phyloP scores from a whole-genome alignment of 805 yeast genomes.

The Myxozyma kluyveri region DNA sequence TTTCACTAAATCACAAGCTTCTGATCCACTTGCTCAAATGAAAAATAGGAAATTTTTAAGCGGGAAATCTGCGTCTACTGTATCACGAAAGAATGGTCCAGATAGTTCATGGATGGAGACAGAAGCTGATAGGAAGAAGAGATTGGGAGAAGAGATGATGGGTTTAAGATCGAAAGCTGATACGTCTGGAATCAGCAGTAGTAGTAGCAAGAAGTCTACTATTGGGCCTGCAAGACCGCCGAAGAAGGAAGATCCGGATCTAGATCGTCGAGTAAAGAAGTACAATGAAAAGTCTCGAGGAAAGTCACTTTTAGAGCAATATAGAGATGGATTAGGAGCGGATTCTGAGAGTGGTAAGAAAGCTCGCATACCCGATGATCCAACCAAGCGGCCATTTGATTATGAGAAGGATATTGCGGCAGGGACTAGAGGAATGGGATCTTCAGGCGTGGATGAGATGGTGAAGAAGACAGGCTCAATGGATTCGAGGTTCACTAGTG shows the following conservation, averaged over 20 bases:
- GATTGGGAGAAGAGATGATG: constrained; percentile 32
- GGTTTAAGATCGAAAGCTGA: constrained; percentile 14
- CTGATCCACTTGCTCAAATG: constrained; percentile 24
- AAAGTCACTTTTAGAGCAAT: constrained; percentile 24
- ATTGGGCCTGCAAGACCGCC: constrained; percentile 10
- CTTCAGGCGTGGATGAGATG: constrained; percentile 17
- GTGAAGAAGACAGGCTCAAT: constrained; percentile 23
- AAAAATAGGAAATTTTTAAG: constrained; percentile 22
- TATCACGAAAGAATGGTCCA: constrained; percentile 4
- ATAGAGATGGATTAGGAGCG: constrained; percentile 13
- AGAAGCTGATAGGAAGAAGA: constrained; percentile 26
- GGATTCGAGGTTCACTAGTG: constrained; percentile 27
- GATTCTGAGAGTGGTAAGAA: constrained; percentile 4
- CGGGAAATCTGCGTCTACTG: constrained; percentile 13
- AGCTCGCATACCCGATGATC: constrained; percentile 18
- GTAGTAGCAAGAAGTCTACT: constrained; percentile 1
- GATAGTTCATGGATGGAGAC: constrained; percentile 29
- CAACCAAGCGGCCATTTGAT: constrained; percentile 28
- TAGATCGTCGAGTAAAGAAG: constrained; percentile 21
- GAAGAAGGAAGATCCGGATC: constrained; percentile 13
- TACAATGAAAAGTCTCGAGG: constrained; percentile 27
- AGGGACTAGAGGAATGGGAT: constrained; percentile 17
- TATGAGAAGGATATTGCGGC: constrained; percentile 29
- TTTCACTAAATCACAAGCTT: constrained; percentile 26
- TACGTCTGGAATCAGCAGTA: not conserved